Evolutionary conservation across 768 basidiomycete species (phyloP), one percentile per base, ranked within the genome.

Genomic region (Rhodotorula toruloides): DNA sequence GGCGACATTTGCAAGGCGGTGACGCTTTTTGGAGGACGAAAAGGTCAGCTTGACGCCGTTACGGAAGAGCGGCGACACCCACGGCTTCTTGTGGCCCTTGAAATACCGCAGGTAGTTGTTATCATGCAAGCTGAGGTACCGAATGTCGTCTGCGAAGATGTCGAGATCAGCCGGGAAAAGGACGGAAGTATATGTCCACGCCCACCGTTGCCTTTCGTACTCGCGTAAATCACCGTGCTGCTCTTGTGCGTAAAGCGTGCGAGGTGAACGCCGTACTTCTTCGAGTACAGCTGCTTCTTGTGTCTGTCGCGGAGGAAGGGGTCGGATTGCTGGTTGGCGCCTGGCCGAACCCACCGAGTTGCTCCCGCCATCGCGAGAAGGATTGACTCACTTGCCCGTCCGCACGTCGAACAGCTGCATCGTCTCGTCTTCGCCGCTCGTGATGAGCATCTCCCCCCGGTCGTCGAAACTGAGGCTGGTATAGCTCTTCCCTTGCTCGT

Each of bases 91-190:
- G 80, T 99, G 96, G 0, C 96, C 96, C 74, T 85, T 87, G 82
- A 96, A 98, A 79, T 99, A 99, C 70, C 88, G 85, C 39, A 98
- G 79, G 77, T 92, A 99, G 76, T 88, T 91, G 82, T 96, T 97
- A 82, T 94, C 91, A 77, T 97, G 91, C 55, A 94, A 77, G 2
- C 90, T 93, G 74, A 94, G 90, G 77, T 97, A 97, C 50, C 96
- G 85, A 71, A 98, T 84, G 1, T 89, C 91, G 76, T 97, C 73
- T 74, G 57, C 9, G 2, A 5, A 14, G 25, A 2, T 3, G n/a
- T 31, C 14, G 31, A 11, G 44, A 17, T 25, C 9, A 25, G 19
- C 22, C 11, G 39, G 25, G 16, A 43, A 25, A 50, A 34, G 27
- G 31, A 46, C 29, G 12, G 17, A 27, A 25, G 29, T 25, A 31